These are phyloP conservation scores for Dacryopinax spathularia DNA, from an alignment of 768 basidiomycete species.

Conservation along the genomic window DNA sequence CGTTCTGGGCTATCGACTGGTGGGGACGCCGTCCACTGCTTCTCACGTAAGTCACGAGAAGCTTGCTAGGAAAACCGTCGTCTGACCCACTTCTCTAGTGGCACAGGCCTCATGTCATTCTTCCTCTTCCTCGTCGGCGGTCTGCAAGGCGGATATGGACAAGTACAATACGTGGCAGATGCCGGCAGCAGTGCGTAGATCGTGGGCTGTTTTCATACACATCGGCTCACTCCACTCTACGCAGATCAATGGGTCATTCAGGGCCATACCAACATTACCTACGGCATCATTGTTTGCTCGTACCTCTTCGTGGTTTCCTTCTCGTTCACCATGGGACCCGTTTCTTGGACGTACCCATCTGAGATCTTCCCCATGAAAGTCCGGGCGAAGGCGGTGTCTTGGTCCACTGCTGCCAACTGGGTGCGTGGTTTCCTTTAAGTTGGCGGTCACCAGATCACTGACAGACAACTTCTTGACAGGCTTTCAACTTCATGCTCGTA, in stretches of 20 bases:
- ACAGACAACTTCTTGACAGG: no score
- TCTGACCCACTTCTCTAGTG: background rate
- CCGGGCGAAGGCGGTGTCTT: slow-evolving; percentile 44
- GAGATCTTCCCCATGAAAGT: slow-evolving; percentile 26
- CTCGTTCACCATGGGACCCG: slow-evolving; percentile 44
- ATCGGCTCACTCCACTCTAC: background rate
- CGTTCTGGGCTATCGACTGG: slow-evolving; percentile 44
- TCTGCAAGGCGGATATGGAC: slow-evolving; percentile 51
- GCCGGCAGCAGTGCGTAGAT: background rate
- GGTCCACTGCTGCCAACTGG: slow-evolving; percentile 26
- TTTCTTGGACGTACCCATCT: slow-evolving; percentile 37
- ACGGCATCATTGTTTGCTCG: slow-evolving; percentile 60
- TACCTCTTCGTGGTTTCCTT: slow-evolving; percentile 56
- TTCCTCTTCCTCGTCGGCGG: slow-evolving; percentile 67
- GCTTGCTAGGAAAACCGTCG: background rate
- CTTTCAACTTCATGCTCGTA: slow-evolving; percentile 3
- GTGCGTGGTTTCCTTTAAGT: background rate
- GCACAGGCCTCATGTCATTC: slow-evolving; percentile 38
- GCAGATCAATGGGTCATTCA: slow-evolving; percentile 40
- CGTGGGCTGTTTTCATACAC: background rate
- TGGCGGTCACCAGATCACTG: no score
- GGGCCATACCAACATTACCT: slow-evolving; percentile 41
- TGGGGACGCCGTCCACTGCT: slow-evolving; percentile 72
- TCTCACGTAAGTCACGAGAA: slow-evolving; percentile 38
- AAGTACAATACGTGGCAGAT: slow-evolving; percentile 11